Evolutionary conservation across 2,329 filamentous ascomycete species (phyloP), one percentile per base, ranked within the genome.

Genomic region (Apiospora saccharicola): DNA sequence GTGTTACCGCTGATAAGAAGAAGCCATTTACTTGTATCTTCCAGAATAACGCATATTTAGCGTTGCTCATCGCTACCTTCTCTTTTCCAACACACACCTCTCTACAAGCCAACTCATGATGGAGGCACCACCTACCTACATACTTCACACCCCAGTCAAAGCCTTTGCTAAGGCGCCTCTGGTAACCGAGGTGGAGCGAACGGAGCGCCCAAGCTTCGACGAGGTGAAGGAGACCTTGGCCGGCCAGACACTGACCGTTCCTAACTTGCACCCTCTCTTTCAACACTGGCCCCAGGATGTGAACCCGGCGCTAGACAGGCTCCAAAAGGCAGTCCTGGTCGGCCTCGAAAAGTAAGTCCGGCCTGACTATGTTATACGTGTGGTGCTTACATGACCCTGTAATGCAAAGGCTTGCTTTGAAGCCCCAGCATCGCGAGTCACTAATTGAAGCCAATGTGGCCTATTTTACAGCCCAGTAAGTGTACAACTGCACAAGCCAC

Each of bases 231-330:
- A 19, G 26, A 14, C 16, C 8, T 34, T 69, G 67, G 30, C 26
- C 19, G 67, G 44, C 10, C 44, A 49, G 44, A 34, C 67, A 2
- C 67, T 69, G 22, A 5, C 19, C 26, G n/a, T 49, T 24, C 67
- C 67, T 1, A 24, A 69, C 26, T 44, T 69, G 44, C 67, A 44
- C 37, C 26, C 24, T 2, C 26, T 69, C 16, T 49, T 69, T 10
- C 43, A 30, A 19, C 26, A 49, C 43, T 69, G 67, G 67, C 67
- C 67, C 24, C 44, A 34, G 26, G 44, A 34, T 8, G 26, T 69
- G 16, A 49, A 49, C 12, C 44, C 22, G 8, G 44, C 19, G 5
- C 5, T 49, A 16, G 19, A 7, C 4, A 44, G 19, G 19, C 67
- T 69, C 26, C 16, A 49, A 24, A 10, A 30, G 13, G 26, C 67